A percentile compares a stretch with the other conserved stretches of the same genome.
These are phyloP conservation scores for Dactylonectria macrodidyma DNA, from an alignment of 2,329 filamentous ascomycete genomes.

Conservation along the genomic window DNA sequence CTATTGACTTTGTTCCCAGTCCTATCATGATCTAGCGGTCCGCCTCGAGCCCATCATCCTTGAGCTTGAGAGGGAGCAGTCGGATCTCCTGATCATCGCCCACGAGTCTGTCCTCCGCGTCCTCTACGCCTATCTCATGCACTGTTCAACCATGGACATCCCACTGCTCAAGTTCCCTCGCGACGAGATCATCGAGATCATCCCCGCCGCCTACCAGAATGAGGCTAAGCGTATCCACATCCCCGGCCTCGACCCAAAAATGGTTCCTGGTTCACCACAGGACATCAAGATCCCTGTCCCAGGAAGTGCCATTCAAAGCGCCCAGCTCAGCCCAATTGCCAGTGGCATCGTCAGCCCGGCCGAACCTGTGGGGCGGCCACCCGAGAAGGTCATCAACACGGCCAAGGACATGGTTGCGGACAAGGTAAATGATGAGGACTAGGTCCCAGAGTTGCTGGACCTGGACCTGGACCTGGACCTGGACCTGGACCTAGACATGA, in stretches of 20 bases:
- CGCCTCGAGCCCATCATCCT: conserved; percentile 97
- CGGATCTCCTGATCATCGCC: conserved; percentile 97
- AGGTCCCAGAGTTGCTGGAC: conserved; percentile 20
- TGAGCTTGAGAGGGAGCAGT: conserved; percentile 95
- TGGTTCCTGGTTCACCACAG: conserved; percentile 84
- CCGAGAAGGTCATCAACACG: conserved; percentile 66
- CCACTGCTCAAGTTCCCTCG: conserved; percentile 93
- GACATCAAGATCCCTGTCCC: conserved; percentile 85
- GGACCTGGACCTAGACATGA: not conserved
- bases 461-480: conserved; percentile 1
- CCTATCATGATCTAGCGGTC: conserved; percentile 98
- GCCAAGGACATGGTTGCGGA: conserved; percentile 66
- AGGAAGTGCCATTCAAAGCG: conserved; percentile 50
- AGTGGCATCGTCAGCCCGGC: conserved; percentile 63
- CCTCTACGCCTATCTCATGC: conserved; percentile 98
- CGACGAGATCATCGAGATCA: conserved; percentile 98
- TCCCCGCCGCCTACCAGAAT: conserved; percentile 97
- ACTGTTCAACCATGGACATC: conserved; percentile 95
- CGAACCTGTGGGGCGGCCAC: conserved; percentile 60
- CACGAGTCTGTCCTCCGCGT: conserved; percentile 98
- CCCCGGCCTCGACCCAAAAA: conserved; percentile 74
- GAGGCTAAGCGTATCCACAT: conserved; percentile 93
- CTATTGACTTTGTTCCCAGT: conserved; percentile 65
- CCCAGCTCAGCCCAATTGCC: conserved; percentile 64
- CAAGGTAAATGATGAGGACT: conserved; percentile 68